Evolutionary conservation across 2,329 filamentous ascomycete species (phyloP).

Genomic region (Arthroderma uncinatum): DNA sequence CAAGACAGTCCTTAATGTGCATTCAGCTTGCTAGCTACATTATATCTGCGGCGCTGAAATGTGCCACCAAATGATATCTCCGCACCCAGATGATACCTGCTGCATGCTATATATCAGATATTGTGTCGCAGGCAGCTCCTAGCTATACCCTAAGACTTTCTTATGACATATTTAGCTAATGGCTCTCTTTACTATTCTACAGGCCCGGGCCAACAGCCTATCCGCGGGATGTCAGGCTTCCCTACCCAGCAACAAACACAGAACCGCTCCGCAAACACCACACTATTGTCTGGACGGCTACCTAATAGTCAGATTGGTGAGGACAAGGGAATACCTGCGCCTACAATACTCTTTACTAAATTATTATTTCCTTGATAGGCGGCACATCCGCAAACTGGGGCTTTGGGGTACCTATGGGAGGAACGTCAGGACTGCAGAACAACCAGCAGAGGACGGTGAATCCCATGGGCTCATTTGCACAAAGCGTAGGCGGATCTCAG

Average conservation of each 20-base stretch:
- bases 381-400: constrained; percentile 48
- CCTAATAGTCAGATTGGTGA: constrained; percentile 47
- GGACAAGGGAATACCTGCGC: constrained; percentile 11
- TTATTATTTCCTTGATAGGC: constrained; percentile 17
- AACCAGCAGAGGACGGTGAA: constrained; percentile 42
- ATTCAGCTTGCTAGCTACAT: neutral
- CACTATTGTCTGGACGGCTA: constrained; percentile 39
- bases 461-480: constrained; percentile 45
- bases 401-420: constrained; percentile 45
- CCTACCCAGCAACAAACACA: constrained; percentile 39
- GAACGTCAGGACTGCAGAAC: constrained; percentile 41
- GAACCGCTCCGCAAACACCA: constrained; percentile 34
- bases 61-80: neutral
- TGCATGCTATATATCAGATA: neutral
- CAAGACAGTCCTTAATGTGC: neutral
- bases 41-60: neutral
- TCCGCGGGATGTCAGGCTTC: constrained; percentile 46
- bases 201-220: constrained; percentile 42
- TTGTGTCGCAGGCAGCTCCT: neutral
- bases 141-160: neutral
- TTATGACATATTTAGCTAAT: neutral
- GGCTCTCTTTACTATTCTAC: constrained; percentile 4
- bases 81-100: neutral
- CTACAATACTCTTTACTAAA: constrained; percentile 7
- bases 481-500: constrained; percentile 45